Evolutionary conservation across 257 asterid genomes (phyloP).

Genomic region (Capsicum rhomboideum): DNA sequence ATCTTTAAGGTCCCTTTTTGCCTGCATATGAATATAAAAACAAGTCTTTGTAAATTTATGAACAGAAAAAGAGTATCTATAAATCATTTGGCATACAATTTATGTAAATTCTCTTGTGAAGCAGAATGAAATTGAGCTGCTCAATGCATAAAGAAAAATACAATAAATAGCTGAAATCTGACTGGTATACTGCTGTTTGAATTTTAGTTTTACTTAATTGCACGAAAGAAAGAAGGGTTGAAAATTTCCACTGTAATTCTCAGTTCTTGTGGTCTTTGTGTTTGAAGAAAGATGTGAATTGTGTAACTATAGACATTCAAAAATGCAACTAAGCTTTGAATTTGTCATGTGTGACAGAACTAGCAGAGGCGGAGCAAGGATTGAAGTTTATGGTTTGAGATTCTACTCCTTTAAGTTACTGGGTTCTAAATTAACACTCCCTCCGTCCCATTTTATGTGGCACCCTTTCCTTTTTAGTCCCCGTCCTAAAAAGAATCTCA

Average conservation of each 20-base stretch:
- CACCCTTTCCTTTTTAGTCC: too few relatives aligned
- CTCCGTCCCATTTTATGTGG: too few relatives aligned
- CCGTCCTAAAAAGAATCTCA: too few relatives aligned
- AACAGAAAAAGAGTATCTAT: background rate
- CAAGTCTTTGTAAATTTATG: background rate
- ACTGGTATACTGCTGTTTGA: background rate
- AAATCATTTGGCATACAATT: background rate
- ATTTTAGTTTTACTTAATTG: background rate
- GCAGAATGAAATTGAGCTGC: background rate
- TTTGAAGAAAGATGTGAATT: background rate
- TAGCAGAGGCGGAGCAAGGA: too few relatives aligned
- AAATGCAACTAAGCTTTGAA: background rate
- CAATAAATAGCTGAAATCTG: background rate
- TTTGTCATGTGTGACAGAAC: background rate
- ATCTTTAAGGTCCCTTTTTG: slow-evolving; percentile 53
- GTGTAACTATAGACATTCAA: background rate
- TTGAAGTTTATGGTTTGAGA: too few relatives aligned
- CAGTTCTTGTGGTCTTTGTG: background rate
- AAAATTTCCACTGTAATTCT: background rate
- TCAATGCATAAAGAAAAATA: background rate
- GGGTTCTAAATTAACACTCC: too few relatives aligned
- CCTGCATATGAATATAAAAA: slow-evolving; percentile 24
- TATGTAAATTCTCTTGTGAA: background rate
- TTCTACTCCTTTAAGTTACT: too few relatives aligned
- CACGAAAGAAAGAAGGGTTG: background rate